Evolutionary conservation across 2,329 filamentous ascomycete species (phyloP), one percentile per base, ranked within the genome.

Genomic region (Neurospora sp.): DNA sequence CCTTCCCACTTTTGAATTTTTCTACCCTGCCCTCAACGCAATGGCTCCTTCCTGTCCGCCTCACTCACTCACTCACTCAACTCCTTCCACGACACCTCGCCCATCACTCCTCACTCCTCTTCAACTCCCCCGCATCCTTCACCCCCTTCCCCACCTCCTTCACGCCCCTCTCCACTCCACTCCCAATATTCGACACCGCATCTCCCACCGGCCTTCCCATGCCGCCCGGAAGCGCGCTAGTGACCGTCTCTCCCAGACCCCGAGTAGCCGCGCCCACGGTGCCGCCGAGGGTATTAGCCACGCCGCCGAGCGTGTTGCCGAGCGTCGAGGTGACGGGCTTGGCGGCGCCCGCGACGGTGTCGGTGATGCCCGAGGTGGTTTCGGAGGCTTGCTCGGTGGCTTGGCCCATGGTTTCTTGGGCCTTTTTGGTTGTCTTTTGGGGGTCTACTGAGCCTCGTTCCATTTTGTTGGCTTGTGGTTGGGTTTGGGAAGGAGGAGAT

Each of bases 71-170:
- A 33, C 28, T 33, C 28, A 33, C 28, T 33, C 28, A 33, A 33
- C 28, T 33, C 28, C 28, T 33, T 33, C 28, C 28, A 33, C 28
- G 28, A 33, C 28, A 39, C 11, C 38, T 39, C 38, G 12, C 11
- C 12, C 37, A 11, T 19, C n/a, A 19, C 41, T 66, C 43, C 11
- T 52, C 67, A 39, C n/a, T 38, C 67, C 37, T 65, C 79, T 83
- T 85, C 86, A 85, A 86, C 74, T 88, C 78, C 1, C 87, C 87
- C 8, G 86, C 86, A 74, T 86, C 80, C 78, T 88, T 86, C 6
- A 85, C 82, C 0, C 87, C 86, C 77, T 85, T 82, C 6, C 82
- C 82, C 1, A 87, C 79, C 66, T 79, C 79, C 69, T 80, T 17
- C 82, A 46, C 76, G 0, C 84, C 87, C 65, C 81, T 79, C 77